Conservation (phyloP, 2,329 filamentous ascomycete genomes). For the Sporothrix mexicana region DNA sequence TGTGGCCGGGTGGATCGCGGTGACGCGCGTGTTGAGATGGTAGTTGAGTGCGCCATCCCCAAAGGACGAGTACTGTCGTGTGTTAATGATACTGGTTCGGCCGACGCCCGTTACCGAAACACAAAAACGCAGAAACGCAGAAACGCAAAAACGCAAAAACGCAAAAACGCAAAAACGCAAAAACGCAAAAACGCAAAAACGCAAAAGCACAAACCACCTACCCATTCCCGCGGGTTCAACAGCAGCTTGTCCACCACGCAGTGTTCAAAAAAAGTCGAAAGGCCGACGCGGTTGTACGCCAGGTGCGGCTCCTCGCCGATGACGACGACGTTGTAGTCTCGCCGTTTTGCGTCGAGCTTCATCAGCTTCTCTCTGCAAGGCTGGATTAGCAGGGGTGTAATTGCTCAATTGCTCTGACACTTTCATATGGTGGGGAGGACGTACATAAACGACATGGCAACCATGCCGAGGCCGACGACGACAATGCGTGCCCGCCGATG, state of each 20-base stretch:
- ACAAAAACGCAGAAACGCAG: no score
- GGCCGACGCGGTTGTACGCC: constrained; percentile 88
- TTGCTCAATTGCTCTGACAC: no score
- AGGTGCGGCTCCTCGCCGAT: constrained; percentile 88
- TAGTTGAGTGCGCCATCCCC: constrained; percentile 72
- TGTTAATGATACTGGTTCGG: no score
- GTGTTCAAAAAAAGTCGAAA: constrained; percentile 89
- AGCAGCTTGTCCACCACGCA: constrained; percentile 86
- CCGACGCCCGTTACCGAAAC: no score
- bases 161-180: no score
- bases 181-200: no score
- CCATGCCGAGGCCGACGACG: constrained; percentile 89
- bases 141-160: no score
- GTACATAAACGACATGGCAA: constrained; percentile 85
- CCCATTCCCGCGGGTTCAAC: constrained; percentile 78
- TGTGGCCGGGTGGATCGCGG: constrained; percentile 64
- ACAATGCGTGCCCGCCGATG: constrained; percentile 51
- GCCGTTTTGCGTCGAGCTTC: constrained; percentile 77
- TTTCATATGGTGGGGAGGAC: background rate
- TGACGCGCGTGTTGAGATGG: constrained; percentile 74
- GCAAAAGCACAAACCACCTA: no score
- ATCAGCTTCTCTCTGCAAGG: constrained; percentile 78
- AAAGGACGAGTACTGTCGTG: constrained; percentile 61
- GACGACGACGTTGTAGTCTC: constrained; percentile 81
- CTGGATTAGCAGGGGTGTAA: no score